Conservation (phyloP, 2,329 filamentous ascomycete genomes). For the Cadophora luteo-olivacea region DNA sequence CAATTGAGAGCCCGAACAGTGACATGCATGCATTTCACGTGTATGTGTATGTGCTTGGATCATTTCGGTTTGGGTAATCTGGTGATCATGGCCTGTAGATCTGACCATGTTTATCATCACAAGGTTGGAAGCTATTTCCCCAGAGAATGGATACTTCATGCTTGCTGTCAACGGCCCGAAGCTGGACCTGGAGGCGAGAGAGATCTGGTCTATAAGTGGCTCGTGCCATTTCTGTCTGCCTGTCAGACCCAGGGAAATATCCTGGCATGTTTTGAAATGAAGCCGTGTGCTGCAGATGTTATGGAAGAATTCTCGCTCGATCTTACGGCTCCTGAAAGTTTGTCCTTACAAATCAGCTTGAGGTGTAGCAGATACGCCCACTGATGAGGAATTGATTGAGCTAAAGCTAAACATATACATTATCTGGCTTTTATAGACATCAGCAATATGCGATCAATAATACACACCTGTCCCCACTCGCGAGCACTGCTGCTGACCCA, state of each 20-base stretch:
- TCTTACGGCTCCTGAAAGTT: neutral
- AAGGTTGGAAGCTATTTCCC: neutral
- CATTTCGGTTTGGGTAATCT: neutral
- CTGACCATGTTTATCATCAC: neutral
- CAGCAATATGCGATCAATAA: neutral
- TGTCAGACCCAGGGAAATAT: conserved; percentile 18
- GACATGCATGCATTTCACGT: neutral
- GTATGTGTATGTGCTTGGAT: neutral
- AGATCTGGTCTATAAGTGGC: neutral
- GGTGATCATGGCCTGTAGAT: neutral
- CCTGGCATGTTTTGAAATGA: neutral
- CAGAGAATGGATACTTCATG: neutral
- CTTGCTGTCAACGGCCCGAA: neutral
- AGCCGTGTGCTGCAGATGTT: neutral
- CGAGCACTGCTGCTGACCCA: neutral
- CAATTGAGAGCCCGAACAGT: neutral
- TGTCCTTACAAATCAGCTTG: neutral
- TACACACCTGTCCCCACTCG: conserved; percentile 7
- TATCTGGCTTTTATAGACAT: neutral
- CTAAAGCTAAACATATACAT: conserved; percentile 6
- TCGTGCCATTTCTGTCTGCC: conserved; percentile 17
- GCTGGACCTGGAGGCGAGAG: neutral
- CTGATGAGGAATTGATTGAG: neutral
- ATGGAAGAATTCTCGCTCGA: neutral
- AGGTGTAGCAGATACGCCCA: neutral